Percentiles rank a stretch among this genome's conserved stretches.
Conservation (phyloP, 2,329 filamentous ascomycete species). For the Amauroascus verrucosus region DNA sequence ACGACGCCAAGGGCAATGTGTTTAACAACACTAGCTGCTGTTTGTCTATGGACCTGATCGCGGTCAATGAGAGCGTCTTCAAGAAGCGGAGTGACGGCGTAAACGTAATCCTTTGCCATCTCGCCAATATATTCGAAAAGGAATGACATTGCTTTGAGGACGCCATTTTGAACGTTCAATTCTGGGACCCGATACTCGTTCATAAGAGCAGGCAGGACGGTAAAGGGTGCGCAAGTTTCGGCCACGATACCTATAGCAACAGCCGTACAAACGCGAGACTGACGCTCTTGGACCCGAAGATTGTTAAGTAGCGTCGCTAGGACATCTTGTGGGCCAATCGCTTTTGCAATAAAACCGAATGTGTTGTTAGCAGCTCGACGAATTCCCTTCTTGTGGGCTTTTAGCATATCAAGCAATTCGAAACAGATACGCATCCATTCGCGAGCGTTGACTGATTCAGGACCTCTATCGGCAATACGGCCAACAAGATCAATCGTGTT, state of each 20-base stretch:
- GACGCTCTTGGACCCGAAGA: slow-evolving; percentile 89
- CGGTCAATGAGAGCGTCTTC: slow-evolving; percentile 96
- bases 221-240: slow-evolving; percentile 96
- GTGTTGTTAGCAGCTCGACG: slow-evolving; percentile 98
- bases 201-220: slow-evolving; percentile 95
- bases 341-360: slow-evolving; percentile 98
- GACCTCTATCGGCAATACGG: slow-evolving; percentile 92
- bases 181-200: slow-evolving; percentile 98
- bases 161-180: slow-evolving; percentile 96
- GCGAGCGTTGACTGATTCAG: slow-evolving; percentile 89
- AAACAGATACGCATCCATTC: slow-evolving; percentile 99
- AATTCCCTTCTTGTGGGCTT: slow-evolving; percentile 99
- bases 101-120: slow-evolving; percentile 99
- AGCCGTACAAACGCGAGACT: slow-evolving; percentile 95
- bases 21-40: slow-evolving; percentile 92
- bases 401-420: slow-evolving; percentile 96
- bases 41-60: slow-evolving; percentile 95
- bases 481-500: slow-evolving; percentile 98
- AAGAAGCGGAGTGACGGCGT: slow-evolving; percentile 87
- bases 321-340: slow-evolving; percentile 95
- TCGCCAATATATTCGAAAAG: slow-evolving; percentile 98
- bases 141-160: slow-evolving; percentile 93
- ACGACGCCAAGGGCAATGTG: slow-evolving; percentile 97
- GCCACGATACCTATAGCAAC: slow-evolving; percentile 98
- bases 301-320: slow-evolving; percentile 94